A percentile compares a stretch with the other conserved stretches of the same genome.
Conservation (phyloP, 1,284 basidiomycete genomes). For the Malassezia arunalokei region DNA sequence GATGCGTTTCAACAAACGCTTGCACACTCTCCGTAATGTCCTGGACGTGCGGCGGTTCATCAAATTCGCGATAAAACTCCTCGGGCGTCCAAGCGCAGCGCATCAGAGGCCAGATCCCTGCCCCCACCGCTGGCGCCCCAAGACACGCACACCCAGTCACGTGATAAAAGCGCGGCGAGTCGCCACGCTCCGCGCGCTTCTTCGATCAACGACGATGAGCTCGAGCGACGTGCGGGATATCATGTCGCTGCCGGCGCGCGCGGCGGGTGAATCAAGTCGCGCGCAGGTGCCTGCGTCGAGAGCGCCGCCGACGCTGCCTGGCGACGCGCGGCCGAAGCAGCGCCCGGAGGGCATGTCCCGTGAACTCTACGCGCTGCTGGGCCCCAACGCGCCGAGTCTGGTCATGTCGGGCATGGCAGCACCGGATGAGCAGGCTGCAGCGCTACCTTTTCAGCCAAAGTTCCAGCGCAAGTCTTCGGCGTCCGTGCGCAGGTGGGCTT, state of each 20-base stretch:
- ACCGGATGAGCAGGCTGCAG: constrained; percentile 37
- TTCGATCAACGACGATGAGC: constrained; percentile 20
- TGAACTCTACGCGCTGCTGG: constrained; percentile 85
- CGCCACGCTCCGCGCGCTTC: neutral
- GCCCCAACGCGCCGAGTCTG: constrained; percentile 73
- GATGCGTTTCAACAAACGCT: constrained; percentile 61
- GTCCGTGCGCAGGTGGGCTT: constrained; percentile 21
- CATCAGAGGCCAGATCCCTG: neutral
- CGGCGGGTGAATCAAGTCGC: neutral
- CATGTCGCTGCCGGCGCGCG: constrained; percentile 27
- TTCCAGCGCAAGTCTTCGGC: constrained; percentile 69
- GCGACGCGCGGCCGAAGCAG: constrained; percentile 7
- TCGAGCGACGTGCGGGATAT: constrained; percentile 41
- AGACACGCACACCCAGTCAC: neutral
- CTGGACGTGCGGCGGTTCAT: neutral
- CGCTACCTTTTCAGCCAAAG: constrained; percentile 56
- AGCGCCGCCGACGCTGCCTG: constrained; percentile 3
- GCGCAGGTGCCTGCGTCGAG: constrained; percentile 3
- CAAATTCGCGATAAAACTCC: constrained; percentile 6
- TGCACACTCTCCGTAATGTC: neutral
- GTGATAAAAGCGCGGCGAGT: neutral
- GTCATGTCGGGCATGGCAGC: constrained; percentile 24
- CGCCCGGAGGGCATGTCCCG: constrained; percentile 62
- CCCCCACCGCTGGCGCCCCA: neutral
- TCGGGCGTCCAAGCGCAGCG: constrained; percentile 11